Evolutionary conservation across 2,329 filamentous ascomycete species (phyloP), one percentile per base, ranked within the genome.

Genomic region (Hypoxylon sp.): DNA sequence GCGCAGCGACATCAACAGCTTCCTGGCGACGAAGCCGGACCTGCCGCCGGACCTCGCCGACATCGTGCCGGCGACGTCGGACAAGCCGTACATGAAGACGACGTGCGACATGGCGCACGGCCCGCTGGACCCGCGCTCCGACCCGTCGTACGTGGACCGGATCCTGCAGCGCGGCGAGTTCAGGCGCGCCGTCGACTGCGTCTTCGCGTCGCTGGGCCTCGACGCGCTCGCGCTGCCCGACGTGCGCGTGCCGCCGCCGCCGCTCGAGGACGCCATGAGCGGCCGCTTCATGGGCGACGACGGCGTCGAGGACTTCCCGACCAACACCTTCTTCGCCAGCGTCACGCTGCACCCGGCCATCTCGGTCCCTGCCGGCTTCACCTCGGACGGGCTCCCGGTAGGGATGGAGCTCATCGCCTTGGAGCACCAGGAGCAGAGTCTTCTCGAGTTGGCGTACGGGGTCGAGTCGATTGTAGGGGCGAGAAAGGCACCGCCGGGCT

Each of bases 1-100:
- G 9, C 60, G 69, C 13, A 55, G 57, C 27, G 70, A 74, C 43
- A 72, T 74, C 55, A 70, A 73, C 26, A 65, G 52, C 45, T 71
- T 69, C 57, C 59, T 70, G 35, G 65, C 63, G 20, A 78, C 78
- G 63, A 74, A 78, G 51, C 75, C 78, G 2, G 56, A 70, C 38
- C 60, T 72, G 8, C 50, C 63, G 70, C 56, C 64, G 45, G 61
- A 65, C 23, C 21, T 67, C 45, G 55, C 59, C 23, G 65, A 68
- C 27, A 59, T 63, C 10, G 21, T 66, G 3, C 60, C 60, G 20
- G 48, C 43, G 18, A 51, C 37, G 3, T 45, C 63, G 11, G 46
- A 51, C 26, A 58, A 55, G 15, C 63, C 56, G 1, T 64, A 58
- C 21, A 53, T 72, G 6, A 65, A 65, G 10, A 54, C 68, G 4